Evolutionary conservation across 352 stramenopile species (phyloP).

Genomic region (Phytophthora sojae): DNA sequence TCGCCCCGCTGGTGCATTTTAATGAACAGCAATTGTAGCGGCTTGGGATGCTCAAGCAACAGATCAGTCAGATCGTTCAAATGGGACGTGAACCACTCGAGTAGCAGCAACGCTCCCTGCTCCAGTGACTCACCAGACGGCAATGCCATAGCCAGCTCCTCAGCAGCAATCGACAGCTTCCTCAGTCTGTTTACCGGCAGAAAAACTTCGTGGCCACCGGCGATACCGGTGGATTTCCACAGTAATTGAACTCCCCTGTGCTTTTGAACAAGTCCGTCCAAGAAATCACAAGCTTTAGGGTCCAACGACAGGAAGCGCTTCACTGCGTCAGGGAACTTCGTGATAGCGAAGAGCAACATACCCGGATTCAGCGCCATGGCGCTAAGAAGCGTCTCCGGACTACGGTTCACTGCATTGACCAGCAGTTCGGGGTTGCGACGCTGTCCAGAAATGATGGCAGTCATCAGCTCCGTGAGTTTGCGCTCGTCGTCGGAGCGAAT

Average conservation of each 20-base stretch:
- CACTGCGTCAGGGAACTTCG: conserved; percentile 69
- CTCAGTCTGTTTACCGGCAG: conserved; percentile 11
- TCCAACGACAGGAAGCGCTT: conserved; percentile 76
- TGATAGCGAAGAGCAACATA: conserved; percentile 77
- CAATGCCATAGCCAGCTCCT: conserved; percentile 22
- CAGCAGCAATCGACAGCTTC: conserved; percentile 23
- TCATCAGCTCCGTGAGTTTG: conserved; percentile 46
- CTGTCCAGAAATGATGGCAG: conserved; percentile 58
- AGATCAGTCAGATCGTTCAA: conserved; percentile 56
- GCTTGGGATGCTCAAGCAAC: conserved; percentile 61
- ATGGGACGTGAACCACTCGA: conserved; percentile 74
- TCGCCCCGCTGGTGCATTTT: conserved; percentile 68
- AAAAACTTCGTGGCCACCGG: conserved; percentile 14
- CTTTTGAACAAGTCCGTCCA: conserved; percentile 58
- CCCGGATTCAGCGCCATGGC: conserved; percentile 68
- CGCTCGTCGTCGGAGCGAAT: conserved; percentile 34
- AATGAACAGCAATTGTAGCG: conserved; percentile 67
- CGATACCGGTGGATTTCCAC: conserved; percentile 45
- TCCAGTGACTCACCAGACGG: conserved; percentile 24
- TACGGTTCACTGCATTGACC: conserved; percentile 68
- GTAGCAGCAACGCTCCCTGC: conserved; percentile 34
- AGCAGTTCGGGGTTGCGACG: conserved; percentile 65
- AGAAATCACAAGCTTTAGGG: conserved; percentile 56
- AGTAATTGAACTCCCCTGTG: conserved; percentile 69
- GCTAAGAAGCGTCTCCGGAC: conserved; percentile 70